Evolutionary conservation across 148 eudicot species (phyloP).

Genomic region (Pharnaceum exiguum): DNA sequence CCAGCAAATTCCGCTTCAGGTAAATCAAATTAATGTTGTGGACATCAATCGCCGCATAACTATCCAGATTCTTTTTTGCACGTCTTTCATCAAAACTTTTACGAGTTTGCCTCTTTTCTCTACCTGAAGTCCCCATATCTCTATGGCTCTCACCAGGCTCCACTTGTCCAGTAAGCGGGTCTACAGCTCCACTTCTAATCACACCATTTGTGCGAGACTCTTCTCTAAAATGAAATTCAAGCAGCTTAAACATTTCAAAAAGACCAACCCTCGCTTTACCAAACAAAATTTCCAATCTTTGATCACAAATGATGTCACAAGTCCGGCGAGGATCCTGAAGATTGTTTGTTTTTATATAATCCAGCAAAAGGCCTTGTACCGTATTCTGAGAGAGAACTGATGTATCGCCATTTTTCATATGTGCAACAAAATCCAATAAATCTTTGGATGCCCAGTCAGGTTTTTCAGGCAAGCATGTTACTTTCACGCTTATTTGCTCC

Average conservation of each 20-base stretch:
- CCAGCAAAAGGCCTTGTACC: slow-evolving; percentile 77
- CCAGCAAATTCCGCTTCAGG: slow-evolving; percentile 66
- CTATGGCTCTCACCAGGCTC: slow-evolving; percentile 36
- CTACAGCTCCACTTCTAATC: slow-evolving; percentile 45
- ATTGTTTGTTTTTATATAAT: slow-evolving; percentile 72
- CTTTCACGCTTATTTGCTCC: slow-evolving; percentile 23
- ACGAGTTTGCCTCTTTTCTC: slow-evolving; percentile 49
- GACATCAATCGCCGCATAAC: slow-evolving; percentile 83
- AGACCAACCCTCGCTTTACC: slow-evolving; percentile 78
- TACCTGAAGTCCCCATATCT: slow-evolving; percentile 30
- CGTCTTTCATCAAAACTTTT: slow-evolving; percentile 48
- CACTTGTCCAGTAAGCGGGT: slow-evolving; percentile 31
- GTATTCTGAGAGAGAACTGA: slow-evolving; percentile 72
- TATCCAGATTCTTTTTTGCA: slow-evolving; percentile 48
- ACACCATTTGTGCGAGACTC: slow-evolving; percentile 42
- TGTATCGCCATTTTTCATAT: slow-evolving; percentile 79
- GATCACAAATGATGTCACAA: slow-evolving; percentile 85
- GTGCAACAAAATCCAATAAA: slow-evolving; percentile 77
- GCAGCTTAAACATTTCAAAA: slow-evolving; percentile 90
- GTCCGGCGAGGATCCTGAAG: slow-evolving; percentile 80
- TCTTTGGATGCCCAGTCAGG: slow-evolving; percentile 83
- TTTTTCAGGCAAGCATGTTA: slow-evolving; percentile 13
- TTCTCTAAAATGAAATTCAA: slow-evolving; percentile 65
- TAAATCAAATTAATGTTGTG: slow-evolving; percentile 83
- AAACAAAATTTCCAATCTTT: slow-evolving; percentile 62